Evolutionary conservation across 148 eudicot species (phyloP), one percentile per base, ranked within the genome.

Genomic region (Polygonum maritimum): DNA sequence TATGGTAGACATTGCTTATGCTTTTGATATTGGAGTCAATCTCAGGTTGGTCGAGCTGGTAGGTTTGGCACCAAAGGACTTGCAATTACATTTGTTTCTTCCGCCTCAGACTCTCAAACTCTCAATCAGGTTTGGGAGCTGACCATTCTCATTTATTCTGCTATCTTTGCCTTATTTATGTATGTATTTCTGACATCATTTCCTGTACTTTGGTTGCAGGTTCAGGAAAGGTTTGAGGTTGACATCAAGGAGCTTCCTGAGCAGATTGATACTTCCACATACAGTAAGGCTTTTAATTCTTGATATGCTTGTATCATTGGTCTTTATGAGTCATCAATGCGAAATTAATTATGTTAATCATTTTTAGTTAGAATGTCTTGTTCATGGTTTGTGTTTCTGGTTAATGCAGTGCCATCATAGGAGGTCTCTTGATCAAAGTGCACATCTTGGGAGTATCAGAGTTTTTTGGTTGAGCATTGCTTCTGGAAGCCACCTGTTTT

Each of bases 221-320:
- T 85, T 52, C 87, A 92, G 73, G 97, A 90, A 79, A 88, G 97
- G 82, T 92, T 90, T 82, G 95, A 90, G 81, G 97, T 92, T 49
- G 97, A 92, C 78, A 94, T 94, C 54, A 92, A 94, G 77, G 95
- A 90, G 83, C 97, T 94, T 55, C 98, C 98, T n/a, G 98, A 94
- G 85, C 97, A 91, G 81, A 91, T 94, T 75, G 98, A 94, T 78
- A 91, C 95, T 31, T 90, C 98, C 1, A 91, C 98, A 75, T 94
- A 94, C 83, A 94, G 97, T 94, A 91, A 41, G 95, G 51, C 74
- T 44, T 41, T 70, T 70, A 44, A 18, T 26, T 22, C 18, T 62
- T 16, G 2, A 1, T 10, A 0, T 40, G 2, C 21, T 54, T 39
- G 31, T 35, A 9, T 9, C 47, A 10, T 77, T 63, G 39, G 12